Conservation (phyloP, 1,284 basidiomycete genomes). For the Rhizoctonia solani region DNA sequence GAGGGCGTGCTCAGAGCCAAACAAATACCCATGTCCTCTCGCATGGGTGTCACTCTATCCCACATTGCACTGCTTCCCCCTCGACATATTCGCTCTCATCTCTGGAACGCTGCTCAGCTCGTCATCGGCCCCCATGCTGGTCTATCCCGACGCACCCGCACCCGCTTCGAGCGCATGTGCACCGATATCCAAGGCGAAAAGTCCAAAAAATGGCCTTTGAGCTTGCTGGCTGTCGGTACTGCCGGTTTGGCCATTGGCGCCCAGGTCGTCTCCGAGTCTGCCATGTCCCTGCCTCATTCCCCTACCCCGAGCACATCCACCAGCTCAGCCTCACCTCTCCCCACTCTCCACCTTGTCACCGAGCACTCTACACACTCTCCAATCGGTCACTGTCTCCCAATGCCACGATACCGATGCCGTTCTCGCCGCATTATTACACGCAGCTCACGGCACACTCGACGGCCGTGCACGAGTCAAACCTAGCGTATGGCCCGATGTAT, state of each 20-base stretch:
- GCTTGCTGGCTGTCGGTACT: slow-evolving; percentile 61
- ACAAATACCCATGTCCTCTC: slow-evolving; percentile 11
- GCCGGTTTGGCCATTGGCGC: slow-evolving; percentile 62
- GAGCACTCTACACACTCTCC: slow-evolving; percentile 48
- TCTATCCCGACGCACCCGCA: slow-evolving; percentile 50
- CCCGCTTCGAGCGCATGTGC: slow-evolving; percentile 55
- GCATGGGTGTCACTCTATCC: slow-evolving; percentile 30
- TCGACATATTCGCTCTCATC: slow-evolving; percentile 2
- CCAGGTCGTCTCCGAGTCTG: slow-evolving; percentile 44
- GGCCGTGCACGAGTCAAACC: slow-evolving; percentile 60
- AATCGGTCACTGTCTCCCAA: slow-evolving; percentile 8
- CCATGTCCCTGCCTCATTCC: slow-evolving; percentile 15
- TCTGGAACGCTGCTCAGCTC: slow-evolving; percentile 31
- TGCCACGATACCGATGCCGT: slow-evolving; percentile 18
- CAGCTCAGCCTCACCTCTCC: slow-evolving; percentile 17
- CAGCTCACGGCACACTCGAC: slow-evolving; percentile 16
- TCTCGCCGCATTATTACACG: slow-evolving; percentile 16
- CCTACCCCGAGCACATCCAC: not conserved
- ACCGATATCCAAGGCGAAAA: slow-evolving; percentile 40
- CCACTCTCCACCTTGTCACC: slow-evolving; percentile 31
- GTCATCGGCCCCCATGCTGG: slow-evolving; percentile 21
- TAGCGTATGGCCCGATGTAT: slow-evolving; percentile 61
- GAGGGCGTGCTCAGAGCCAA: not conserved
- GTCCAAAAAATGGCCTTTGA: slow-evolving; percentile 39
- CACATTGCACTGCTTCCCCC: slow-evolving; percentile 29